These are phyloP conservation scores for Syncephalastrum racemosum DNA, from an alignment of 371 early-diverging fungal genomes.

Conservation along the genomic window DNA sequence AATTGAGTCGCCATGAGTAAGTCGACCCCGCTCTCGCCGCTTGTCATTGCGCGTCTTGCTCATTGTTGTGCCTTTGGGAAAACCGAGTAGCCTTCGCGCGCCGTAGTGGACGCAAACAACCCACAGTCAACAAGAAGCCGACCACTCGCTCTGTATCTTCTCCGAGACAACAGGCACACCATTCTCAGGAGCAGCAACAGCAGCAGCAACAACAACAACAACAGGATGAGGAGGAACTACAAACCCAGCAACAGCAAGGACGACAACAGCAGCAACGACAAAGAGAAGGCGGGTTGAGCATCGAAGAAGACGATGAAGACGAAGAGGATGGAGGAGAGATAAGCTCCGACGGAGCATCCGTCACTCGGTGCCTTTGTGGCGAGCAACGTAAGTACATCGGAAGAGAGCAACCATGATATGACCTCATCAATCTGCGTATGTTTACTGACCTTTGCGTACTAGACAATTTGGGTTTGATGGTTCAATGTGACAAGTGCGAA, in stretches of 20 bases:
- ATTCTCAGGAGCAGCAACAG: conserved; percentile 5
- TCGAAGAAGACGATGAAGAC: conserved; percentile 7
- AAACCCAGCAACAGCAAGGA: neutral
- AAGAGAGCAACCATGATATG: too few relatives aligned
- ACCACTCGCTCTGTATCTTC: conserved; percentile 12
- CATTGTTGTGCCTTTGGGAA: too few relatives aligned
- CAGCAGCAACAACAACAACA: conserved; percentile 10
- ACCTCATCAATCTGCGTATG: too few relatives aligned
- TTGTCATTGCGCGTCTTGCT: too few relatives aligned
- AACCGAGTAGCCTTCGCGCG: conserved; percentile 16
- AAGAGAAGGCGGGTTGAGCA: neutral
- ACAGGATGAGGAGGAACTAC: conserved; percentile 2
- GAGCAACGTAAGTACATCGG: conserved; percentile 60
- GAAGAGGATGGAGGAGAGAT: conserved; percentile 28
- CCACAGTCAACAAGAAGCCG: conserved; percentile 14
- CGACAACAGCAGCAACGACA: conserved; percentile 8
- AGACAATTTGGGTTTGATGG: conserved; percentile 82
- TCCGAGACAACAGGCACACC: conserved; percentile 5
- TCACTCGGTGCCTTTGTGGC: conserved; percentile 82
- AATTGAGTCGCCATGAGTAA: conserved; percentile 15
- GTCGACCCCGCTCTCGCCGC: neutral
- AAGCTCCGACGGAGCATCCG: conserved; percentile 67
- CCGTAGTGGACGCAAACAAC: conserved; percentile 22
- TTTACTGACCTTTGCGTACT: neutral
- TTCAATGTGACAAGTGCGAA: conserved; percentile 87